Evolutionary conservation across 2,329 filamentous ascomycete genomes (phyloP), one percentile per base, ranked within the genome.

Genomic region (Xylaria arbuscula): DNA sequence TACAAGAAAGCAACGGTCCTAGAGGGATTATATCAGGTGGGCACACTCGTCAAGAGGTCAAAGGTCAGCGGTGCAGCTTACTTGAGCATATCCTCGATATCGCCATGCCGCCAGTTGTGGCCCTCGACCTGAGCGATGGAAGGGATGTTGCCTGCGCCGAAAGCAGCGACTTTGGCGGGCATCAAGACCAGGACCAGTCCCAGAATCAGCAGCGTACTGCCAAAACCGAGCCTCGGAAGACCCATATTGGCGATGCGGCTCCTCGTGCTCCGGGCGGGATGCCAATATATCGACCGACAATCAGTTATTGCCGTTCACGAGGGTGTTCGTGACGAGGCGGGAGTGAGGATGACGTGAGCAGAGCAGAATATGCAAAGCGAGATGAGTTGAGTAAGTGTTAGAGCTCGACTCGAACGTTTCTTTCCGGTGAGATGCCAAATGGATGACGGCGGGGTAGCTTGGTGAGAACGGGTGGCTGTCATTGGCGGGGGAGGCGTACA

Each of bases 61-160:
- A 47, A 22, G 24, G 13, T 42, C 38, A 54, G 32, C 51, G 38
- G 24, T 28, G 53, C 62, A 50, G 50, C 70, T 66, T 69, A 72
- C 70, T 92, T 91, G 75, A 96, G 88, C 81, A 93, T 89, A 79
- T 95, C 93, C 82, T 94, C 91, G 70, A 94, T 93, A 78, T 94
- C 92, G 80, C 89, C 89, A 84, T 92, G 89, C 54, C 89, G 86
- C 86, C 89, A 92, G 78, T 92, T 92, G 78, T 87, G 83, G 17
- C 90, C 90, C 77, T 92, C 90, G 62, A 90, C 86, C 80, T 89
- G 81, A 17, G 81, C 81, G 61, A 80, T 89, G 22, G 87, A 89
- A n/a, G 90, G 90, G 69, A 92, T 92, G 76, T 92, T 92, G 65
- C 90, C 90, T 40, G 90, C 90, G 32, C 90, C 90, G 76, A 92